Evolutionary conservation across 192 early-diverging fungal species (phyloP).

Genomic region (Coemansia sp.): DNA sequence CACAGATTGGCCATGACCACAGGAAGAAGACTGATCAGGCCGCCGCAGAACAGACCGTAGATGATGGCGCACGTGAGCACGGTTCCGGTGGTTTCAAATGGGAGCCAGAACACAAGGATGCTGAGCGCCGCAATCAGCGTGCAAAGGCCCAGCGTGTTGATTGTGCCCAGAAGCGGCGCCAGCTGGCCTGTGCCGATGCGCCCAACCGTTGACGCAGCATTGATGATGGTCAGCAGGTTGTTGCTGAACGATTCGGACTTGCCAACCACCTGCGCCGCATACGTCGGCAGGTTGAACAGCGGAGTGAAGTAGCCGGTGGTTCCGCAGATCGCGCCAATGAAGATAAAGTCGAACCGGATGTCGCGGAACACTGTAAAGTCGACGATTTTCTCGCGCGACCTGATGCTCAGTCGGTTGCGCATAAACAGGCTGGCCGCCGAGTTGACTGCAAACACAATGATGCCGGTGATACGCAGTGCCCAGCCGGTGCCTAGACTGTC

Average conservation of each 20-base stretch:
- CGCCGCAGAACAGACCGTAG: conserved; percentile 61
- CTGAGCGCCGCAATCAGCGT: conserved; percentile 44
- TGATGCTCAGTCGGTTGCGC: conserved; percentile 25
- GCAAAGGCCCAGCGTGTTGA: conserved; percentile 61
- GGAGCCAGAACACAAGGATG: conserved; percentile 57
- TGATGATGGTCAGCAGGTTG: conserved; percentile 66
- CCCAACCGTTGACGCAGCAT: conserved; percentile 62
- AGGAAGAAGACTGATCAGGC: conserved; percentile 57
- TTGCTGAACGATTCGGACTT: conserved; percentile 49
- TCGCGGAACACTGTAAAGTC: conserved; percentile 53
- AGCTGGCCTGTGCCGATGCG: conserved; percentile 64
- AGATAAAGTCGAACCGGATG: conserved; percentile 47
- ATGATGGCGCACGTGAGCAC: conserved; percentile 54
- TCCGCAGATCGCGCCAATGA: conserved; percentile 43
- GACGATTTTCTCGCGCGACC: conserved; percentile 34
- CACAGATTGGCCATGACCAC: conserved; percentile 58
- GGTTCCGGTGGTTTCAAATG: conserved; percentile 48
- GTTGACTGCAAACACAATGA: conserved; percentile 49
- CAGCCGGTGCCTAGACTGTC: conserved; percentile 51
- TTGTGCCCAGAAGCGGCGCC: conserved; percentile 59
- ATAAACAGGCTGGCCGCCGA: conserved; percentile 48
- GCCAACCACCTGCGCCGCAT: conserved; percentile 39
- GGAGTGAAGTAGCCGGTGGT: conserved; percentile 62
- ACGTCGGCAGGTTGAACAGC: conserved; percentile 56
- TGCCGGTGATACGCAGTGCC: conserved; percentile 58